These are phyloP conservation scores for Bacterosira constricta DNA, from an alignment of 108 stramenopile genomes.

Conservation along the genomic window DNA sequence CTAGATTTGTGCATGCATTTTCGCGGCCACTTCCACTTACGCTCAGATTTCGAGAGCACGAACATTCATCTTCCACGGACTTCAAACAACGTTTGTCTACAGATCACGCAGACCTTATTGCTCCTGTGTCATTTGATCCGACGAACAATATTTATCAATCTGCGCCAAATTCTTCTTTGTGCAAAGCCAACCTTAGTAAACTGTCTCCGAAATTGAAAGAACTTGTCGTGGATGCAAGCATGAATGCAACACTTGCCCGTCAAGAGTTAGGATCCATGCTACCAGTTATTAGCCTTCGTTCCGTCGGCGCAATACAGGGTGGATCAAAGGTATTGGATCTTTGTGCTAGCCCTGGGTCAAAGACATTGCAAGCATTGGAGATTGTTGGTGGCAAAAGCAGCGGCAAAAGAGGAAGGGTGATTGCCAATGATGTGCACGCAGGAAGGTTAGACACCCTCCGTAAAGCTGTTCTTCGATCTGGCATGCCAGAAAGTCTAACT, in stretches of 20 bases:
- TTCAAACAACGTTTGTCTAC: neutral
- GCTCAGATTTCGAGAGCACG: conserved; percentile 42
- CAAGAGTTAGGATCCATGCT: conserved; percentile 87
- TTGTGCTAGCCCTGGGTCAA: conserved; percentile 87
- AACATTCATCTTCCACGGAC: neutral
- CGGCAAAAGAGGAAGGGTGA: conserved; percentile 44
- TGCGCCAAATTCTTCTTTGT: conserved; percentile 16
- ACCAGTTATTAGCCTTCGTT: conserved; percentile 56
- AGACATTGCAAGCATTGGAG: conserved; percentile 85
- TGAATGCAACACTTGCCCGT: conserved; percentile 63
- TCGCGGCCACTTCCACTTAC: conserved; percentile 53
- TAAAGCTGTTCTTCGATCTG: conserved; percentile 72
- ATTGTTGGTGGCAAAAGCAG: conserved; percentile 28
- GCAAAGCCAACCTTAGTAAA: conserved; percentile 44
- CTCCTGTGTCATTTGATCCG: conserved; percentile 41
- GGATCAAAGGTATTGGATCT: conserved; percentile 73
- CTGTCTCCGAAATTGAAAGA: conserved; percentile 58
- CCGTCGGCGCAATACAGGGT: conserved; percentile 26
- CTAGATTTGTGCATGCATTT: conserved; percentile 14
- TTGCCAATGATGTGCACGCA: conserved; percentile 86
- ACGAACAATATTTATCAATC: conserved; percentile 50
- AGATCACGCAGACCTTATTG: conserved; percentile 12
- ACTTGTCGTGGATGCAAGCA: conserved; percentile 49
- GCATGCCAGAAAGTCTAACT: conserved; percentile 35
- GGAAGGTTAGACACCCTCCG: conserved; percentile 64